Evolutionary conservation across 1,284 basidiomycete species (phyloP), one percentile per base, ranked within the genome.

Genomic region (Vanrija sp.): DNA sequence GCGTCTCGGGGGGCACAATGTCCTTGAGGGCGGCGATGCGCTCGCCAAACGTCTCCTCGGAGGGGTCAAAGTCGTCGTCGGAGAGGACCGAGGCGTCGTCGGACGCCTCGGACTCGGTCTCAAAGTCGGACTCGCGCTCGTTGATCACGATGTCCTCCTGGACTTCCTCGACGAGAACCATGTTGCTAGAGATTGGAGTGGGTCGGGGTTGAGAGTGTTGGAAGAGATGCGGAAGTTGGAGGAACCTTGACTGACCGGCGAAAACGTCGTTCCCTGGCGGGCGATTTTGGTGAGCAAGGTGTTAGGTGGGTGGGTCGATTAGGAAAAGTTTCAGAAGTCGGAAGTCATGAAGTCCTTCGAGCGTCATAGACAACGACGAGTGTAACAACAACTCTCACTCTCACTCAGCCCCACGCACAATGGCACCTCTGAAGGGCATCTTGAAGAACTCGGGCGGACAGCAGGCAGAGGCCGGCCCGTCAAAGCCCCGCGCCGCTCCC

Each of bases 11-110:
- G 3, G 93, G 88, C 9, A 98, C 85, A 69, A 98, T 97, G 81
- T 98, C 95, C 63, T 88, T 87, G 69, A 98, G 85, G 20, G 95
- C 95, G 54, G 83, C 85, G 68, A 98, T 67, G 56, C 95, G 89
- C 78, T 98, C 91, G 66, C 85, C 81, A 64, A 97, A 63, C n/a
- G 92, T 84, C 78, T 98, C 95, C 48, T 71, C 62, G 35, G 61
- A 53, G 20, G 60, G 53, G 48, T 64, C 61, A 49, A 65, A 63
- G 51, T 67, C 66, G 47, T 72, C 66, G 38, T 69, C 68, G 47
- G 67, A 64, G 31, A 64, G 51, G 41, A 67, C 53, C 18, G 61
- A 63, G 43, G 64, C 65, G 46, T 65, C 66, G 50, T 71, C 69
- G 22, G 43, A 47, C 22, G 56, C 27, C 49, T 68, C 66, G n/a